phyloP scores from a whole-genome alignment of 805 yeast genomes.

The Brettanomyces bruxellensis region DNA sequence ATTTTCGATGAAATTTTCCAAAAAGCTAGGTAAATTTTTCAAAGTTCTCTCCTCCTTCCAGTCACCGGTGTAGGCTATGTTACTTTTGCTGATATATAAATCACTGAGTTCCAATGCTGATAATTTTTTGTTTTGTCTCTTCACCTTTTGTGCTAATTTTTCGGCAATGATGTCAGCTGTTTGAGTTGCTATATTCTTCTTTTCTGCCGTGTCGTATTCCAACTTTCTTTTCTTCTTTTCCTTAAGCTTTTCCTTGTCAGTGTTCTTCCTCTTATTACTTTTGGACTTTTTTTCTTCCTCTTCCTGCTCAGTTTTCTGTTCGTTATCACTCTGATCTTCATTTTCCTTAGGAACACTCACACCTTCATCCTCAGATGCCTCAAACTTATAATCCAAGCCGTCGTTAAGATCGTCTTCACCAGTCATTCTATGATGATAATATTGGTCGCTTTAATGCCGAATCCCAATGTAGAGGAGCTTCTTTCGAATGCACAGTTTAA shows the following conservation, averaged over 20 bases:
- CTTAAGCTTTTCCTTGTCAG: constrained; percentile 36
- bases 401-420: constrained; percentile 71
- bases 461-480: not conserved
- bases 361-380: constrained; percentile 26
- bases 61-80: constrained; percentile 54
- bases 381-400: constrained; percentile 51
- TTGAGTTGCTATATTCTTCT: constrained; percentile 43
- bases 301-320: constrained; percentile 1
- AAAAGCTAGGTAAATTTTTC: constrained; percentile 46
- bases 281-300: constrained; percentile 16
- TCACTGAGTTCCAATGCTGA: constrained; percentile 72
- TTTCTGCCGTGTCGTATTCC: constrained; percentile 54
- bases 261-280: constrained; percentile 21
- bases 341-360: constrained; percentile 6
- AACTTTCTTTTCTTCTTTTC: constrained; percentile 59
- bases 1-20: constrained; percentile 40
- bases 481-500: not conserved
- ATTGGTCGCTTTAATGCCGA: too few species aligned
- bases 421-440: not conserved
- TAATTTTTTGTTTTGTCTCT: constrained; percentile 52
- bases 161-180: constrained; percentile 60
- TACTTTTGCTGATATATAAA: constrained; percentile 41
- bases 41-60: constrained; percentile 45
- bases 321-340: constrained; percentile 3
- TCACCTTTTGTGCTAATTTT: constrained; percentile 50